A percentile compares a stretch with the other conserved stretches of the same genome.
These are phyloP conservation scores for Kondoa malvinella DNA, from an alignment of 768 basidiomycete species.

Conservation along the genomic window DNA sequence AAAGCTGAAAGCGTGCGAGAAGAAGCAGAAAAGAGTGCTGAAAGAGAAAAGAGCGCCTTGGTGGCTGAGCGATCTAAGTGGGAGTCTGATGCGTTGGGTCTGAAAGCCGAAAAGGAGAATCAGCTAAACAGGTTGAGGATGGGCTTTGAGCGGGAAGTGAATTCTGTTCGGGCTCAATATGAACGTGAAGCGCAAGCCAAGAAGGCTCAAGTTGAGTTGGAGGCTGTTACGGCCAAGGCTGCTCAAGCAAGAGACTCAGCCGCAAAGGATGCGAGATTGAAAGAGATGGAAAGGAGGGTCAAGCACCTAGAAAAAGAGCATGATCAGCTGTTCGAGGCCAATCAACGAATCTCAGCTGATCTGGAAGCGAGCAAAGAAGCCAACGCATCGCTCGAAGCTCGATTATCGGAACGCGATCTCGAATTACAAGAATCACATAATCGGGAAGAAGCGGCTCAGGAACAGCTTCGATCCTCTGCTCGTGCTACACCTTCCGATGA, in stretches of 20 bases:
- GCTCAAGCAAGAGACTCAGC: constrained; percentile 52
- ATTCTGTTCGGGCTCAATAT: constrained; percentile 30
- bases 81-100: constrained; percentile 8
- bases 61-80: constrained; percentile 13
- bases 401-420: constrained; percentile 68
- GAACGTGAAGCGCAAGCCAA: constrained; percentile 56
- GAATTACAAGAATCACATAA: constrained; percentile 68
- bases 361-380: constrained; percentile 64
- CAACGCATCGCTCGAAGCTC: constrained; percentile 55
- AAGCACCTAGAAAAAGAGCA: constrained; percentile 56
- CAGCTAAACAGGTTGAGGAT: constrained; percentile 36
- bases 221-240: constrained; percentile 55
- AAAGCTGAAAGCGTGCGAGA: constrained; percentile 68
- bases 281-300: constrained; percentile 53
- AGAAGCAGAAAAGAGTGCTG: constrained; percentile 34
- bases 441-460: constrained; percentile 38
- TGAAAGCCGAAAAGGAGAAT: constrained; percentile 26
- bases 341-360: constrained; percentile 78
- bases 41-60: constrained; percentile 35
- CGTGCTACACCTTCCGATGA: constrained; percentile 33
- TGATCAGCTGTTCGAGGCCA: constrained; percentile 61
- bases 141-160: constrained; percentile 26
- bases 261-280: constrained; percentile 45
- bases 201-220: constrained; percentile 59
- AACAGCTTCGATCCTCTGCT: constrained; percentile 47